phyloP scores from a whole-genome alignment of 1,284 basidiomycete species.

The Spongiforma sp. region DNA sequence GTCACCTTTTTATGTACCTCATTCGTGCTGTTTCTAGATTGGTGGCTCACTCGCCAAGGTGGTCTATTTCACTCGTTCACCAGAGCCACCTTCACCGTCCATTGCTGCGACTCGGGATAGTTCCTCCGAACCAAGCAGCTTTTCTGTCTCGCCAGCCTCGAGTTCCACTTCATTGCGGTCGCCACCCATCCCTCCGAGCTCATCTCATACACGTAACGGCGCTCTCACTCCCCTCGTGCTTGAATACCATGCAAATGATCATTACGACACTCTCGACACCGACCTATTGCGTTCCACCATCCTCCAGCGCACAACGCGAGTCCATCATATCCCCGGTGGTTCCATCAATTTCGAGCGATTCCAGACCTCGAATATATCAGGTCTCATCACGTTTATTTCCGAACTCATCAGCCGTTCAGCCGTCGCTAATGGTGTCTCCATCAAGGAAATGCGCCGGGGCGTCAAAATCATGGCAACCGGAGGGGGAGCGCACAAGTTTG shows the following conservation, averaged over 20 bases:
- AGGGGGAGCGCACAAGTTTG: constrained; percentile 95
- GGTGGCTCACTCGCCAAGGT: constrained; percentile 98
- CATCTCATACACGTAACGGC: constrained; percentile 56
- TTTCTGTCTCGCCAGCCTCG: constrained; percentile 54
- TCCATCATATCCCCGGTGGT: constrained; percentile 92
- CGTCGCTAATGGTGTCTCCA: constrained; percentile 84
- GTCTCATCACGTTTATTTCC: constrained; percentile 89
- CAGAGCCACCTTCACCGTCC: constrained; percentile 73
- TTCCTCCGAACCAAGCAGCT: constrained; percentile 46
- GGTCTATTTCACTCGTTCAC: constrained; percentile 96
- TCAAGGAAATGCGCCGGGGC: constrained; percentile 89
- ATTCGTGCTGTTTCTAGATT: constrained; percentile 58
- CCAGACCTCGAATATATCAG: constrained; percentile 90
- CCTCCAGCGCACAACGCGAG: constrained; percentile 64
- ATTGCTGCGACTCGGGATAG: constrained; percentile 62
- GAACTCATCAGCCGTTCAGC: constrained; percentile 90
- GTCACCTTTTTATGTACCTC: constrained; percentile 6
- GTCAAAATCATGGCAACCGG: constrained; percentile 99
- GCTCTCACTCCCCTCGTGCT: constrained; percentile 84
- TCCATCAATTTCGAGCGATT: constrained; percentile 98
- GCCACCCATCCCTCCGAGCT: constrained; percentile 44
- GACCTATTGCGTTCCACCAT: constrained; percentile 65
- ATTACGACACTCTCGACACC: constrained; percentile 45
- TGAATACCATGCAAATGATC: constrained; percentile 48
- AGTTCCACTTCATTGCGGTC: constrained; percentile 41